Evolutionary conservation across 805 yeast genomes (phyloP).

Genomic region (Kregervanrija pseudodelftensis): DNA sequence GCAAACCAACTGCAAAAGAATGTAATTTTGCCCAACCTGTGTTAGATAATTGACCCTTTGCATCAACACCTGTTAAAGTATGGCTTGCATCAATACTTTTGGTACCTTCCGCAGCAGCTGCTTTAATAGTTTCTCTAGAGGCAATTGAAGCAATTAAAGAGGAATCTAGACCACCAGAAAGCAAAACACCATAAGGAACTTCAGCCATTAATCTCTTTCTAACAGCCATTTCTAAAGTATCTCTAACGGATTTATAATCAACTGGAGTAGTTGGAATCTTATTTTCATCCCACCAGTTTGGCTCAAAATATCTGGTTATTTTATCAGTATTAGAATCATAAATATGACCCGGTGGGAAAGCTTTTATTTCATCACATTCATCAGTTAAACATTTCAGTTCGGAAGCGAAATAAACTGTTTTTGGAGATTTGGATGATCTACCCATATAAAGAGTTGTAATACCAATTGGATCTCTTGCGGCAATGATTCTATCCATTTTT

Average conservation of each 20-base stretch:
- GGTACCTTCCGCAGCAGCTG: conserved; percentile 43
- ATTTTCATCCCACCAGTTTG: conserved; percentile 88
- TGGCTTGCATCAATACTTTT: conserved; percentile 44
- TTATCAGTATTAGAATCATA: conserved; percentile 88
- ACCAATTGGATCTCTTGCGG: conserved; percentile 98
- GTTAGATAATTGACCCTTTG: conserved; percentile 71
- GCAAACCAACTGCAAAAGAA: conserved; percentile 95
- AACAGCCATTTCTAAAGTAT: conserved; percentile 84
- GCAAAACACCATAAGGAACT: conserved; percentile 96
- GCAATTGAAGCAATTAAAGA: conserved; percentile 96
- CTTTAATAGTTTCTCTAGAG: conserved; percentile 87
- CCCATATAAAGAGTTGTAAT: conserved; percentile 96
- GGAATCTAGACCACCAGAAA: conserved; percentile 97
- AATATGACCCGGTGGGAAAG: conserved; percentile 98
- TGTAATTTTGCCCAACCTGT: conserved; percentile 77
- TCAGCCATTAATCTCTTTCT: conserved; percentile 99
- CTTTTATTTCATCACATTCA: conserved; percentile 86
- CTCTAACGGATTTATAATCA: conserved; percentile 67
- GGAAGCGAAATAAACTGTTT: conserved; percentile 82
- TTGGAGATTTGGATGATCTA: conserved; percentile 57
- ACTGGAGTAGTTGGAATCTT: conserved; percentile 70
- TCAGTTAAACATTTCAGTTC: conserved; percentile 91
- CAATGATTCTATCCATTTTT: conserved; percentile 76
- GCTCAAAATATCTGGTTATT: conserved; percentile 81
- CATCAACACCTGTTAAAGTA: conserved; percentile 89